Percentiles rank a stretch among this genome's conserved stretches.
Evolutionary conservation across 805 yeast genomes (phyloP).

Genomic region (Hanseniaspora singularis): DNA sequence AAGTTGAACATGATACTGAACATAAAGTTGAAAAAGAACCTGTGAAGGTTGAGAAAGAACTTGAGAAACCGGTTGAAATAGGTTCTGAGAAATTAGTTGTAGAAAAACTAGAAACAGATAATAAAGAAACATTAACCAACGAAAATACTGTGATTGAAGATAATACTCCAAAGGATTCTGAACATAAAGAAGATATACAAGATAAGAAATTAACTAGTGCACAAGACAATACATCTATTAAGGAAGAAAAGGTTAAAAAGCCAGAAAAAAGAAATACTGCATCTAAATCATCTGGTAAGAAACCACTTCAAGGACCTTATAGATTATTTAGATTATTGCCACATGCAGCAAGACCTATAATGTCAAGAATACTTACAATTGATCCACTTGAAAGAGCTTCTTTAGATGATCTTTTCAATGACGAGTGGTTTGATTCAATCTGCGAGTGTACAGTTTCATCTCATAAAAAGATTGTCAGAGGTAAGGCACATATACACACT

Average conservation of each 20-base stretch:
- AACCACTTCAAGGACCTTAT: slow-evolving; percentile 71
- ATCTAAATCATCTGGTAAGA: slow-evolving; percentile 24
- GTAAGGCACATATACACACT: slow-evolving; percentile 42
- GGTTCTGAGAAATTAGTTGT: slow-evolving; percentile 5
- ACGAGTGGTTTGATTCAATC: slow-evolving; percentile 60
- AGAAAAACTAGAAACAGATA: not conserved
- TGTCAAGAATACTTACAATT: slow-evolving; percentile 51
- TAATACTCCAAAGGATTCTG: slow-evolving; percentile 12
- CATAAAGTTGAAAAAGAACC: not conserved
- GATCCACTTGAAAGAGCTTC: slow-evolving; percentile 55
- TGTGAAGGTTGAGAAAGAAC: not conserved
- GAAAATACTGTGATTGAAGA: not conserved
- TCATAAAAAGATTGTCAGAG: slow-evolving; percentile 32
- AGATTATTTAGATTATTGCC: slow-evolving; percentile 69
- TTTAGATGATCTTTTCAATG: slow-evolving; percentile 50
- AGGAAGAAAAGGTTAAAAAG: slow-evolving; percentile 6
- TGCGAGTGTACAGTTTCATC: slow-evolving; percentile 45
- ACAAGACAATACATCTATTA: slow-evolving; percentile 10
- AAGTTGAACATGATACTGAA: slow-evolving; percentile 3
- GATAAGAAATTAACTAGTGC: not conserved
- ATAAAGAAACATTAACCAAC: not conserved
- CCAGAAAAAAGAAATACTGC: slow-evolving; percentile 27
- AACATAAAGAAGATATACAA: slow-evolving; percentile 17
- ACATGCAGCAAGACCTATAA: slow-evolving; percentile 68
- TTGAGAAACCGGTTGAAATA: slow-evolving; percentile 2